Base-by-base conservation (phyloP, 192 early-diverging fungal species). In the Funneliformis mosseae region DNA sequence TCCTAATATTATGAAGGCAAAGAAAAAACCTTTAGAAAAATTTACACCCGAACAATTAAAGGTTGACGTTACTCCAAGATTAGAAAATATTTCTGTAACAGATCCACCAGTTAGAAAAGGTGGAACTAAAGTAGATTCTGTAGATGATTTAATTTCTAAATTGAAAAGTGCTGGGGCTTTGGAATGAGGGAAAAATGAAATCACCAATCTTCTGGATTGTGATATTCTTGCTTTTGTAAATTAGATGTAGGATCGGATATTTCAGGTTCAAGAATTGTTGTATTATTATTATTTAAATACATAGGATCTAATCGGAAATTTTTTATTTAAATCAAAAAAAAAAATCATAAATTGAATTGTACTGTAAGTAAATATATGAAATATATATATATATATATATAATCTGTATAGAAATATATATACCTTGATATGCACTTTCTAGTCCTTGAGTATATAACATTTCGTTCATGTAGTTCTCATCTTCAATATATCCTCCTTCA, bases 1-100 rank as follows among this genome's bases (percentile, higher is more conserved):
- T 68, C 95, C 90, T 59, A 95, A 94, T 88, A 98, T 98, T 84
- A 98, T 98, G 97, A 99, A 99, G 91, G 98, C 98, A 72, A 99
- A 97, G 90, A 98, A 98, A 92, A 99, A 99, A 92, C 94, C 95
- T 61, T 83, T 99, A 77, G 84, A 85, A 71, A 95, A 93, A 84
- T 61, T 94, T 28, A 89, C 92, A 16, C 93, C 94, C 18, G 89
- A 88, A 41, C 92, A 96, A 62, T 88, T 98, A 28, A 92, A 90
- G 43, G 92, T 99, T 12, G 96, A 98, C 73, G 88, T 98, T 70
- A 91, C 85, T 79, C 92, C 92, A 77, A 91, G 95, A 8, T 83
- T 99, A 74, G 88, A 95, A 88, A 96, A 92, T 14, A 81, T 99
- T 87, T 94, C 95, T 86, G 93, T 99, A 46, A 88, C 88, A 7